Evolutionary conservation across 2,329 filamentous ascomycete genomes (phyloP).

Genomic region (Chalara sp.): DNA sequence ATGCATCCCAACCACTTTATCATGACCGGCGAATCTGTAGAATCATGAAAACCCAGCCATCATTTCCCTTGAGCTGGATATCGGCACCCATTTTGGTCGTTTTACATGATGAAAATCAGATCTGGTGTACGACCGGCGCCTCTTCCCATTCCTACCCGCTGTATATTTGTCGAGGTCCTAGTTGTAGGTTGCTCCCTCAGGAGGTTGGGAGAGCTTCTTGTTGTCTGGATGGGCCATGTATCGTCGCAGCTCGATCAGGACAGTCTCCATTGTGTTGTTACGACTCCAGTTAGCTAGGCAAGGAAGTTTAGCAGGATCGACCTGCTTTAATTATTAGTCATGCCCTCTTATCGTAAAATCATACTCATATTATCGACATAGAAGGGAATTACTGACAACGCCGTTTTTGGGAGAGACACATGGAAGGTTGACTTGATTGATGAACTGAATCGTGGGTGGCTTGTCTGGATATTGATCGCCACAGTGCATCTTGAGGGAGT

Average conservation of each 20-base stretch:
- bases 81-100: not conserved
- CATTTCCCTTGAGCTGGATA: not conserved
- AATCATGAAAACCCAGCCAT: not conserved
- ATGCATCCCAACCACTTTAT: conserved; percentile 22
- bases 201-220: conserved; percentile 92
- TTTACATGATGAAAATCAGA: too few relatives aligned
- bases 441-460: conserved; percentile 85
- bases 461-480: conserved; percentile 81
- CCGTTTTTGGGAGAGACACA: conserved; percentile 80
- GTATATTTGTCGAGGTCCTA: not conserved
- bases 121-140: too few relatives aligned
- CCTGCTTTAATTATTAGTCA: conserved; percentile 35
- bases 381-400: conserved; percentile 41
- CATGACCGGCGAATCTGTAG: conserved; percentile 3
- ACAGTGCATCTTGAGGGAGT: conserved; percentile 96
- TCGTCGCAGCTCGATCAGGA: conserved; percentile 79
- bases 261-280: conserved; percentile 91
- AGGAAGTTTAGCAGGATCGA: conserved; percentile 76
- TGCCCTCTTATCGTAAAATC: not conserved
- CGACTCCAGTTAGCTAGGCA: conserved; percentile 88
- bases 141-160: too few relatives aligned
- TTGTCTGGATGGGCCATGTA: conserved; percentile 89
- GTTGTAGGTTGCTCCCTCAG: conserved; percentile 65
- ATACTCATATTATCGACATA: not conserved
- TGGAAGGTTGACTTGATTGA: conserved; percentile 92